Evolutionary conservation across 768 basidiomycete species (phyloP), one percentile per base, ranked within the genome.

Genomic region (Phaffia tasmanica): DNA sequence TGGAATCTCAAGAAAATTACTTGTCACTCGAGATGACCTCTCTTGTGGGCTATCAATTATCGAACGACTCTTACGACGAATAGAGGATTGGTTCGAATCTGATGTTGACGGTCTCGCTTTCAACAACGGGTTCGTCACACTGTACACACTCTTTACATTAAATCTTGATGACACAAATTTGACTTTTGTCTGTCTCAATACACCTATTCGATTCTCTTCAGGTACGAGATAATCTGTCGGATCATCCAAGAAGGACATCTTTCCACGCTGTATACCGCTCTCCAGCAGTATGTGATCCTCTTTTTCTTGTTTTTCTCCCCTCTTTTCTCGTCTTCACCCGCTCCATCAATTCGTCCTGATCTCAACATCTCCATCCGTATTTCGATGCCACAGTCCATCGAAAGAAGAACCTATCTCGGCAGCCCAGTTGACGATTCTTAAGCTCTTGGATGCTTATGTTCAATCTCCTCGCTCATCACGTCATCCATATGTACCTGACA

Each of bases 381-480:
- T 11, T 42, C 35, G 11, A 5, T 42, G 6, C 35, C 35, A 42
- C 74, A 88, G 88, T 66, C 69, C 77, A 15, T 54, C 50, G 23
- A n/a, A 25, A 27, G 83, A 81, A 56, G 89, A 91, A 76, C 80
- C 84, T 16, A 82, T 92, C 50, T 84, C 88, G 6, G 88, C 90
- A 0, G 85, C 87, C 70, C 92, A 94, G 75, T 89, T 85, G 4
- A 87, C 83, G n/a, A 78, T 94, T 15, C 82, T 95, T 66, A 93
- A 92, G 76, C 79, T 94, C 19, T 78, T 92, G 16, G 92, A 94
- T 74, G 87, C 89, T 1, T 86, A 88, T 73, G 78, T 91, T 63
- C 86, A 88, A 27, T 70, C 62, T 1, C 3, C 49, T 11, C 53
- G 9, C 15, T 30, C 29, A 35, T 23, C 23, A 61, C 65, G 8